A percentile compares a stretch with the other conserved stretches of the same genome.
phyloP scores from a whole-genome alignment of 192 early-diverging fungal genomes.

The Umbelopsis sp. region DNA sequence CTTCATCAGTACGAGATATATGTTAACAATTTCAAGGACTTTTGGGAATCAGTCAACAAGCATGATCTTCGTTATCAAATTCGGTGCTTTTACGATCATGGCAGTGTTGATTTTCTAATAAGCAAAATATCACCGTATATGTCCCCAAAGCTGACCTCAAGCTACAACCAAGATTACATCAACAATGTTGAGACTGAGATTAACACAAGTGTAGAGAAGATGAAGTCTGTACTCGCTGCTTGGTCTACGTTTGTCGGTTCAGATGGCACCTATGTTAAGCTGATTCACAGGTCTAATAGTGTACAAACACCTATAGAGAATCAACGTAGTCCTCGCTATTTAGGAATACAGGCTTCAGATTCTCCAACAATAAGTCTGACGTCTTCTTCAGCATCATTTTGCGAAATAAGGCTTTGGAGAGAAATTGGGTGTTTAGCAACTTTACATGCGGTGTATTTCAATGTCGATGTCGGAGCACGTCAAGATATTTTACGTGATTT shows the following conservation, averaged over 20 bases:
- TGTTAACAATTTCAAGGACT: constrained; percentile 3
- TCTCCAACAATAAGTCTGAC: not conserved
- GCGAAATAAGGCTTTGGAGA: constrained; percentile 32
- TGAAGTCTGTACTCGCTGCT: constrained; percentile 16
- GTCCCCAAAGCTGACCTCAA: constrained; percentile 27
- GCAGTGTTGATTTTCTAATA: constrained; percentile 27
- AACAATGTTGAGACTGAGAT: constrained; percentile 29
- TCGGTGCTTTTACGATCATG: constrained; percentile 35
- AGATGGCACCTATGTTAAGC: constrained; percentile 34
- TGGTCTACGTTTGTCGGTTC: constrained; percentile 32
- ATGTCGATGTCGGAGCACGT: constrained; percentile 24
- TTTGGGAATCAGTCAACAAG: constrained; percentile 18
- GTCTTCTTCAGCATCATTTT: constrained; percentile 30
- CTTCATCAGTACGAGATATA: constrained; percentile 5
- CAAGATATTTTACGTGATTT: constrained; percentile 9
- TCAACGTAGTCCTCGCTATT: not conserved
- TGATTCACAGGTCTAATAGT: constrained; percentile 23
- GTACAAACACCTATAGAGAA: constrained; percentile 3
- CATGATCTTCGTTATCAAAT: constrained; percentile 8
- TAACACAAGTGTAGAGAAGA: not conserved
- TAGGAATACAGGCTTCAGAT: not conserved
- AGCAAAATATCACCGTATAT: constrained; percentile 38
- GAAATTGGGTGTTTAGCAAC: constrained; percentile 39
- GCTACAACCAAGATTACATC: constrained; percentile 29
- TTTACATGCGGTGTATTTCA: constrained; percentile 33